Evolutionary conservation across 305 asterid species (phyloP).

Genomic region (Petunia hybrid): DNA sequence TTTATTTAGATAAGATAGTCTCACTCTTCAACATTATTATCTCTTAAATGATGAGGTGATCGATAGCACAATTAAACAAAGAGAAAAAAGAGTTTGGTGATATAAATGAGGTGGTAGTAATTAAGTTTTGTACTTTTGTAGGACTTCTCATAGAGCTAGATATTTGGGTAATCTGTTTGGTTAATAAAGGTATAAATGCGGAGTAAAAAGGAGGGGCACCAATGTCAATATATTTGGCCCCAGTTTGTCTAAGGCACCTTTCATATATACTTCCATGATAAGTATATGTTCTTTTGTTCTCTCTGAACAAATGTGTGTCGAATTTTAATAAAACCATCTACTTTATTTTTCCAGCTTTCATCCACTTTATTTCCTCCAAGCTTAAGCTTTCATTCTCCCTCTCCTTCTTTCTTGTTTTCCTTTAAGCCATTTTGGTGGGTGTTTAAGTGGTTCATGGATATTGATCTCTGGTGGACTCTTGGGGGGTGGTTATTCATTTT

Average conservation of each 20-base stretch:
- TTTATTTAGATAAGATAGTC: too few relatives aligned
- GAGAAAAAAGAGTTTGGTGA: not conserved
- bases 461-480: constrained; percentile 51
- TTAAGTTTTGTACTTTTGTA: not conserved
- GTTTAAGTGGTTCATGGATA: constrained; percentile 63
- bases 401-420: constrained; percentile 24
- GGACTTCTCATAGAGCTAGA: not conserved
- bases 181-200: constrained; percentile 7
- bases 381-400: constrained; percentile 7
- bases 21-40: too few relatives aligned
- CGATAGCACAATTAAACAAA: too few relatives aligned
- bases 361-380: constrained; percentile 33
- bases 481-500: constrained; percentile 60
- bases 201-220: constrained; percentile 5
- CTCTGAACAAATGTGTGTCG: constrained; percentile 43
- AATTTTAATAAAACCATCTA: constrained; percentile 52
- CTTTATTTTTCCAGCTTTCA: constrained; percentile 32
- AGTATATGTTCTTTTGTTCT: constrained; percentile 33
- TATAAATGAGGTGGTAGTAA: not conserved
- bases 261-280: constrained; percentile 37
- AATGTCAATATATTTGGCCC: constrained; percentile 29
- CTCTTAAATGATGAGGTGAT: too few relatives aligned
- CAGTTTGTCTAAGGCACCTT: constrained; percentile 5
- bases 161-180: not conserved
- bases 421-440: constrained; percentile 25